These are phyloP conservation scores for Calonectria hongkongensis DNA, from an alignment of 2,329 filamentous ascomycete genomes.

Conservation along the genomic window DNA sequence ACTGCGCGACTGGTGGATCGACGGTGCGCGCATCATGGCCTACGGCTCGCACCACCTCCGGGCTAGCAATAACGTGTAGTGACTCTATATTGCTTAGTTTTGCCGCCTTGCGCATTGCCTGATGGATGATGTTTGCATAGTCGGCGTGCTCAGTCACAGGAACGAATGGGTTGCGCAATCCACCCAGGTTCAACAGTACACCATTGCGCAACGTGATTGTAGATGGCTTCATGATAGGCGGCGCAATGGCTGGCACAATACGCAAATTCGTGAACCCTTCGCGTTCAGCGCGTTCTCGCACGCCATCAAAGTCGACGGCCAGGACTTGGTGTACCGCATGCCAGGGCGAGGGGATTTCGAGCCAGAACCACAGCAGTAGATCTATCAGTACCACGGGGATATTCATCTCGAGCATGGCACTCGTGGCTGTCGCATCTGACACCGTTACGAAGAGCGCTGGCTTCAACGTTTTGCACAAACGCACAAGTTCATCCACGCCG, in stretches of 20 bases:
- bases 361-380: slow-evolving; percentile 2
- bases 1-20: not conserved
- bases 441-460: not conserved
- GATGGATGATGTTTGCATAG: not conserved
- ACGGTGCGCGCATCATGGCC: not conserved
- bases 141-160: not conserved
- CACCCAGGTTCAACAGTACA: not conserved
- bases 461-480: not conserved
- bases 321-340: not conserved
- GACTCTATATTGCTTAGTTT: not conserved
- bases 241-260: not conserved
- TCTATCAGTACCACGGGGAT: not conserved
- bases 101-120: not conserved
- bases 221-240: not conserved
- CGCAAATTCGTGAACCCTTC: not conserved
- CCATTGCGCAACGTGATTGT: not conserved
- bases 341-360: not conserved
- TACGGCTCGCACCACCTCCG: not conserved
- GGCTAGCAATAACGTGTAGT: not conserved
- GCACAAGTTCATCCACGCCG: not conserved
- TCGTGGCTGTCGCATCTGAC: not conserved
- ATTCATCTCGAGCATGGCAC: not conserved
- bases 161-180: not conserved
- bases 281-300: not conserved
- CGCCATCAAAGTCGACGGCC: not conserved